Base-by-base conservation (phyloP, 2,329 filamentous ascomycete genomes). In the Aspergillus eucalypticola region DNA sequence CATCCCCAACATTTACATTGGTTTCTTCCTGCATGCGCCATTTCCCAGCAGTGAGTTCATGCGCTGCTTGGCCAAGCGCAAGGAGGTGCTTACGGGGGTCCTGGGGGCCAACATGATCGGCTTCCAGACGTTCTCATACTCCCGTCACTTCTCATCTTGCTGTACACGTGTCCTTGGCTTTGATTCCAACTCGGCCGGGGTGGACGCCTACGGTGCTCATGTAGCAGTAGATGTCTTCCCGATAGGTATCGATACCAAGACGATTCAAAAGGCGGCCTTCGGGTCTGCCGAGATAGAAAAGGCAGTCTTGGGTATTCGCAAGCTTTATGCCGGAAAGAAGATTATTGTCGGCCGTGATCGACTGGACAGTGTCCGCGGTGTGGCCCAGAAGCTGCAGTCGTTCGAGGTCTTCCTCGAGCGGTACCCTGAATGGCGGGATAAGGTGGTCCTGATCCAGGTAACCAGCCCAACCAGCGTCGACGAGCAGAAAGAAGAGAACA, bases 21-120 rank as follows among this genome's bases (percentile, higher is more conserved):
- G 92, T 56, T 97, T 97, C 81, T 98, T 92, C 81, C 82, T 98
- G 50, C 94, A 98, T 76, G 89, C 92, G 49, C 94, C 94, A 0
- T 98, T 98, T 77, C 94, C 94, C 35, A 96, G 92, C 78, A 96
- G 91, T 82, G 95, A 98, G 77, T 97, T 96, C 73, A 86, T 97
- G 74, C 87, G 93, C 51, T 96, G 93, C 75, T 82, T 97, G 58
- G 90, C 91, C 39, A 87, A 91, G 65, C 87, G 94, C 67, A 96
- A 96, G 76, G 92, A 97, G 74, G 84, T 98, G 10, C 82, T 98
- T 13, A 92, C 95, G 67, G 95, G 95, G 52, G 88, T 96, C 50
- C 82, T 98, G 44, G 93, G 94, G 17, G 87, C 94, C 58, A 97
- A 97, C 76, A 88, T 98, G 81, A 87, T 98, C 64, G 93, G 92